Base-by-base conservation (phyloP, 106 monocot genomes). In the Dendrobium nobile region DNA sequence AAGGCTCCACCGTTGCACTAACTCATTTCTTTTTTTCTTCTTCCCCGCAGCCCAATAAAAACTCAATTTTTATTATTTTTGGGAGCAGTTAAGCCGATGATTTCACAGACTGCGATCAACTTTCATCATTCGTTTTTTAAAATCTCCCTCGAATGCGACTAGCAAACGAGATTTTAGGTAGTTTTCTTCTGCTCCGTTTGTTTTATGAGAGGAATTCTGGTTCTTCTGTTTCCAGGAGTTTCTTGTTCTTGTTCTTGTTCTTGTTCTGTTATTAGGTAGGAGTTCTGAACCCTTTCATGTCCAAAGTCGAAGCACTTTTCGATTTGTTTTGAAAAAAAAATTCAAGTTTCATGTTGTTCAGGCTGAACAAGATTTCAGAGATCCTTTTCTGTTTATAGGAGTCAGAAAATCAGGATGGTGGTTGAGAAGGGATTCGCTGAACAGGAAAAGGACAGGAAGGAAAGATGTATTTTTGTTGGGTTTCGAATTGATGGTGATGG, bases 401-500 rank as follows among this genome's bases (percentile, higher is more conserved):
- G 8, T 79, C 47, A 5, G 55, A 43, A 74, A 43, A 31, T 9
- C 58, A 58, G 78, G 78, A 84, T 79, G 83, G 70, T 51, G 8
- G 28, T 11, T 4, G 64, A 61, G 75, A 85, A 68, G 67, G 77
- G 45, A 41, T 72, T 11, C 1, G 19, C 24, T 16, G 86, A 26
- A 51, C 54, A 78, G 70, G 72, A 70, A 73, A 68, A 82, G 61
- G 26, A 17, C 1, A 89, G 83, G 13, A 51, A 17, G 2, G 89
- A 83, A n/a, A 87, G 82, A 72, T 86, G 86, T 48, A 80, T 92
- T 41, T 15, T 98, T 19, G 89, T 98, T 26, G 92, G 89, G 11
- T 67, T 92, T 20, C 89, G 84, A 55, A 77, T 95, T 76, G 88
- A 92, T 79, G 83, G 75, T 47, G 85, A 85, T 79, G 94, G 91